These are phyloP conservation scores for Fusarium torreyae DNA, from an alignment of 2,329 filamentous ascomycete species.

Conservation along the genomic window DNA sequence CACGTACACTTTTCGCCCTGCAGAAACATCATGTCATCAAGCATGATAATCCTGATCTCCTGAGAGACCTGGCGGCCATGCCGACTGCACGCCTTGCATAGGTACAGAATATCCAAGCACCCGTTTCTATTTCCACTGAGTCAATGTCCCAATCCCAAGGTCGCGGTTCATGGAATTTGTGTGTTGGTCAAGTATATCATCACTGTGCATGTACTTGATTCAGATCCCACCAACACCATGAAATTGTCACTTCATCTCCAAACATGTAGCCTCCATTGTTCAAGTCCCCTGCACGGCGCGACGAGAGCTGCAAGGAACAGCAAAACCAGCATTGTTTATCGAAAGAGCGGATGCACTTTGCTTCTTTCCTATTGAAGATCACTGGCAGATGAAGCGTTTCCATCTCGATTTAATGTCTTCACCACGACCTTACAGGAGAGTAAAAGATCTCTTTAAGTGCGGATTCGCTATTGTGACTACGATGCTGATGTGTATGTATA, in stretches of 20 bases:
- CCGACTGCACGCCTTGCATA: slow-evolving; percentile 15
- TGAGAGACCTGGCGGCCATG: neutral
- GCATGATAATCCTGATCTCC: neutral
- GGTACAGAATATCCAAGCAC: slow-evolving; percentile 13
- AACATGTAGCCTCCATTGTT: slow-evolving; percentile 14
- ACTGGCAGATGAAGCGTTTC: neutral
- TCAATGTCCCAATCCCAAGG: slow-evolving; percentile 12
- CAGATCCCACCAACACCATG: slow-evolving; percentile 4
- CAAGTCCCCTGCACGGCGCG: slow-evolving; percentile 12
- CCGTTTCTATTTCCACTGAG: slow-evolving; percentile 11
- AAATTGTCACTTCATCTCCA: slow-evolving; percentile 4
- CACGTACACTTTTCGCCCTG: slow-evolving; percentile 23
- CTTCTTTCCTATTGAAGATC: neutral
- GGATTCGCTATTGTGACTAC: neutral
- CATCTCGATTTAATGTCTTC: neutral
- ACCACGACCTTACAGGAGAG: neutral
- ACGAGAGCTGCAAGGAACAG: slow-evolving; percentile 13
- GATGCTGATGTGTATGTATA: slow-evolving; percentile 13
- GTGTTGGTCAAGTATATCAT: neutral
- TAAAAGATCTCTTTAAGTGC: neutral
- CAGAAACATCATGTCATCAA: slow-evolving; percentile 18
- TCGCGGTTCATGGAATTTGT: slow-evolving; percentile 8
- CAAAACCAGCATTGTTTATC: neutral
- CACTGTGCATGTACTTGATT: slow-evolving; percentile 8
- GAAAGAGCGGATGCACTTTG: neutral